phyloP scores from a whole-genome alignment of 2,329 filamentous ascomycete species.

The Cladobotryum protrusum region DNA sequence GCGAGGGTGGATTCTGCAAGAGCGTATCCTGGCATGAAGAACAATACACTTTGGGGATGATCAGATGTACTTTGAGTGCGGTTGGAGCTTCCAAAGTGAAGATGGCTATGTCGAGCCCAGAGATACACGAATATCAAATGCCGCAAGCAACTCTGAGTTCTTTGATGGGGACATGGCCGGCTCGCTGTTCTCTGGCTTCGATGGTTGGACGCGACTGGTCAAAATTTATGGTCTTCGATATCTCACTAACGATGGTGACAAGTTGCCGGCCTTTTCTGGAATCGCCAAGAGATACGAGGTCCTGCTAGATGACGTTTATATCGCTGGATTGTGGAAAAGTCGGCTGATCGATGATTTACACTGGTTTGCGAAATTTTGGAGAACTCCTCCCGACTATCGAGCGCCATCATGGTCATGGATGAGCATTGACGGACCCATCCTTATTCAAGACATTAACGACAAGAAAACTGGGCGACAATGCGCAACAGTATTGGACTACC shows the following conservation, averaged over 20 bases:
- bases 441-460: neutral
- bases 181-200: neutral
- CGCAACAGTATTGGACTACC: neutral
- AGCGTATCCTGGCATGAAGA: slow-evolving; percentile 15
- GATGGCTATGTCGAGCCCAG: neutral
- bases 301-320: slow-evolving; percentile 8
- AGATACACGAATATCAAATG: neutral
- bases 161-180: neutral
- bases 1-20: slow-evolving; percentile 18
- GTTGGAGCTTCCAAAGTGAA: neutral
- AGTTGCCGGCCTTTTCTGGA: slow-evolving; percentile 10
- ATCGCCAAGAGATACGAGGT: slow-evolving; percentile 9
- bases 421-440: slow-evolving; percentile 5
- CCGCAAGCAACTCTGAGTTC: neutral
- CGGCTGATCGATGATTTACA: slow-evolving; percentile 4
- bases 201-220: neutral
- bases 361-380: neutral
- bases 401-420: slow-evolving; percentile 16
- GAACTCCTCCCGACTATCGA: slow-evolving; percentile 8
- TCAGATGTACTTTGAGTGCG: slow-evolving; percentile 14
- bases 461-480: neutral
- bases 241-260: slow-evolving; percentile 7
- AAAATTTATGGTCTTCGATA: slow-evolving; percentile 3
- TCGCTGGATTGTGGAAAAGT: slow-evolving; percentile 10
- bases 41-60: slow-evolving; percentile 15